Evolutionary conservation across 352 stramenopile species (phyloP), one percentile per base, ranked within the genome.

Genomic region (Phytophthora sansomeana): DNA sequence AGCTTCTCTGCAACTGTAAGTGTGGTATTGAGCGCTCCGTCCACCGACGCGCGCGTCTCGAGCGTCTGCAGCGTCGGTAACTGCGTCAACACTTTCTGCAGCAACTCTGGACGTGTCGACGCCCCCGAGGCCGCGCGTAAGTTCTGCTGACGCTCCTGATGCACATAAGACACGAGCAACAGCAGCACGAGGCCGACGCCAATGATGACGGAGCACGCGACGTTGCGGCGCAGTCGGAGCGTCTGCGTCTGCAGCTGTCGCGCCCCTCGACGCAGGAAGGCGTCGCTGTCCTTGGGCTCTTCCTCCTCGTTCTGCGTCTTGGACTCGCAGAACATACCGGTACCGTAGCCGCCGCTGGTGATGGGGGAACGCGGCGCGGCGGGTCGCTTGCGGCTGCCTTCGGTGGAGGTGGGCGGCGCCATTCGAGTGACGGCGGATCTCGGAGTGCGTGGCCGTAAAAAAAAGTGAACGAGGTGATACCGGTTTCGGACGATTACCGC

Each of bases 11-110:
- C 41, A 13, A 95, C 79, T 9, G 58, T 67, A 11, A 96, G 53
- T 16, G 72, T 86, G 16, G 81, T 91, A 24, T 86, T 77, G 28
- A 96, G 80, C 59, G 85, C 75, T 43, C 88, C 86, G 56, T 87
- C 66, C 35, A 67, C 52, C 0, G 80, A 75, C 1, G 55, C 35
- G 36, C 81, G 73, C 49, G 72, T 75, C 52, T 80, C 65, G 6
- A 81, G 79, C 13, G 74, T 44, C 4, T 35, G 54, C 2, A 91
- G 71, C 13, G 63, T 29, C 2, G 78, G 69, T 3, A 91, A 72
- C 38, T 87, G 52, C 14, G 62, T 21, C 17, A 77, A 33, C n/a
- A 89, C 66, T 32, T 56, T 21, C 17, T 61, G 43, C 10, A 83
- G 30, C 47, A 54, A 26, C 19, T 61, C 44, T 1, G 49, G 21